Conservation (phyloP, 352 stramenopile species). For the Peronospora belbahrii region DNA sequence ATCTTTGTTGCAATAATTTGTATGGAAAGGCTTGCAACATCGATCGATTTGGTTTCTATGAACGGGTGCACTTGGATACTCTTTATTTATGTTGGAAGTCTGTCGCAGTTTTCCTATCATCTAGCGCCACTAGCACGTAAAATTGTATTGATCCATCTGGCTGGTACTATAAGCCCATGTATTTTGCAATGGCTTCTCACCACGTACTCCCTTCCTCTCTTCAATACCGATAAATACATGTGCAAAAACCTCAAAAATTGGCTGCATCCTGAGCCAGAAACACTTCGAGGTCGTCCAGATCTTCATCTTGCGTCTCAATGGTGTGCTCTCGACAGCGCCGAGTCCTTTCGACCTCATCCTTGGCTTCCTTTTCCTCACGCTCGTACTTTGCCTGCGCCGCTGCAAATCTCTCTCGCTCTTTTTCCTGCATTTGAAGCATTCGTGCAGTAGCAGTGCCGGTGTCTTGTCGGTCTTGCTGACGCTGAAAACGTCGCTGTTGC, state of each 20-base stretch:
- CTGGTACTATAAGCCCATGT: too few species aligned
- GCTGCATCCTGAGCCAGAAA: conserved; percentile 51
- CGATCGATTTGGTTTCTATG: too few species aligned
- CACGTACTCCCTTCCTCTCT: too few species aligned
- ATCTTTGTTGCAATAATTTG: neutral
- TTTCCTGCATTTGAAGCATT: conserved; percentile 56
- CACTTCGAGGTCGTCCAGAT: conserved; percentile 50
- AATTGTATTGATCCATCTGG: too few species aligned
- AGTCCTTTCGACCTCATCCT: conserved; percentile 26
- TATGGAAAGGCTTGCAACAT: neutral
- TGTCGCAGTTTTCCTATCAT: conserved; percentile 13
- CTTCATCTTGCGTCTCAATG: conserved; percentile 35
- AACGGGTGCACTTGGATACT: too few species aligned
- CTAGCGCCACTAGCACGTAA: neutral
- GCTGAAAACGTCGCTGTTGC: conserved; percentile 27
- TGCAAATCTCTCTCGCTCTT: conserved; percentile 33
- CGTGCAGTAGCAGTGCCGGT: conserved; percentile 34
- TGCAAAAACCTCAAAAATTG: conserved; percentile 30
- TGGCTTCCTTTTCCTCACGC: conserved; percentile 21
- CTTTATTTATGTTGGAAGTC: conserved; percentile 14
- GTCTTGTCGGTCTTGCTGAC: conserved; percentile 25
- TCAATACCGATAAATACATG: too few species aligned
- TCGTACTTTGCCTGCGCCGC: conserved; percentile 14
- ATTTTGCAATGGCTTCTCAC: too few species aligned
- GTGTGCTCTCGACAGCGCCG: conserved; percentile 29